Evolutionary conservation across 2,329 filamentous ascomycete species (phyloP), one percentile per base, ranked within the genome.

Genomic region (Fusarium goolgardi): DNA sequence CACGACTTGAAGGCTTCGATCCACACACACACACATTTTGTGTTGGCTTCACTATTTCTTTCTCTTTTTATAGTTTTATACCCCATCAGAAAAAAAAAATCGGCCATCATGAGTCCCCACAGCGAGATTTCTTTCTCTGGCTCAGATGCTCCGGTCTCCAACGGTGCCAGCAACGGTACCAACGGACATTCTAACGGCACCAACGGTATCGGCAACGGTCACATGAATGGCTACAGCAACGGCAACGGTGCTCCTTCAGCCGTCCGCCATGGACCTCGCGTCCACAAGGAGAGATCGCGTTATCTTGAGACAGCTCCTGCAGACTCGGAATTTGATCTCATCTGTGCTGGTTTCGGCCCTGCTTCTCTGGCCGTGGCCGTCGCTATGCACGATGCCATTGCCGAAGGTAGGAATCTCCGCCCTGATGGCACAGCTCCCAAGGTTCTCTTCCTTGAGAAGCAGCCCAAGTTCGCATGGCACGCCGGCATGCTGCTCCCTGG

Each of bases 401-500:
- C 88, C 75, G 76, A 81, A 43, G 83, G 85, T 46, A 79, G 71
- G 53, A 71, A 77, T 60, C 72, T 85, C 67, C 70, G 73, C 43
- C 79, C 83, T 59, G 78, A 79, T 39, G 79, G 75, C 64, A 73
- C 79, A 34, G 52, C 81, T 9, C 91, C 93, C 47, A 93, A 91
- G 76, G 89, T 97, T 5, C 86, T 92, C 44, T 98, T 97, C 79
- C 81, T 98, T 25, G 95, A 98, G 82, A 91, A 92, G 78, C 95
- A 98, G 80, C 75, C 83, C 32, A 82, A 85, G 47, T 98, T 98
- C 76, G 88, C 91, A 60, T 98, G 95, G 95, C 95, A 98, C 79
- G 90, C 93, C 1, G 95, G 95, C 62, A 98, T 98, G 95, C 88
- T 97, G 61, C 86, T 98, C 5, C 93, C 94, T 0, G 94, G 94